Conservation (phyloP, 805 yeast species). For the Yamadazyma nakazawae region DNA sequence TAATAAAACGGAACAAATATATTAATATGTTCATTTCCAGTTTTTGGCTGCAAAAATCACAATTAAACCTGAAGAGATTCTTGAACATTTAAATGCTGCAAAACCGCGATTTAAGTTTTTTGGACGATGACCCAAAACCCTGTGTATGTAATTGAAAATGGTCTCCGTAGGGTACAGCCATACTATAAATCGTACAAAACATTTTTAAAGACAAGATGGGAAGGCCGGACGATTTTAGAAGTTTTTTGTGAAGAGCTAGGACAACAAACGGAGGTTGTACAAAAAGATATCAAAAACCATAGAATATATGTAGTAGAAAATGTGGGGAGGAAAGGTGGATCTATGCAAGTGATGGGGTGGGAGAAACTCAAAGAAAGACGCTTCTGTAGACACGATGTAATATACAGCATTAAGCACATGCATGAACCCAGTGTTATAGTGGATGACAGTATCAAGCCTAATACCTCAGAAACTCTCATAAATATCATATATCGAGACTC, state of each 20-base stretch:
- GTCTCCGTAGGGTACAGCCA: slow-evolving; percentile 34
- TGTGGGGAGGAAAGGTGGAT: slow-evolving; percentile 18
- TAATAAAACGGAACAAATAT: too few species aligned
- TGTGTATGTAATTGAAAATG: slow-evolving; percentile 19
- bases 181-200: slow-evolving; percentile 31
- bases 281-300: slow-evolving; percentile 22
- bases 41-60: neutral
- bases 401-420: slow-evolving; percentile 32
- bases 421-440: slow-evolving; percentile 45
- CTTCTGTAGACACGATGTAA: slow-evolving; percentile 24
- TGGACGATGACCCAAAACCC: neutral
- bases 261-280: slow-evolving; percentile 21
- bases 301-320: slow-evolving; percentile 24
- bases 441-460: slow-evolving; percentile 11
- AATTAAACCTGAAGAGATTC: too few species aligned
- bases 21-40: neutral
- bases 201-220: slow-evolving; percentile 39
- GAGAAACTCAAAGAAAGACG: slow-evolving; percentile 11
- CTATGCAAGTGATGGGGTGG: slow-evolving; percentile 21
- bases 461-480: slow-evolving; percentile 9
- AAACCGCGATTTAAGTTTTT: neutral
- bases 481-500: slow-evolving; percentile 34
- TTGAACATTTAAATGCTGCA: too few species aligned
- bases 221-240: slow-evolving; percentile 28
- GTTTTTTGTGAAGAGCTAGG: slow-evolving; percentile 35